Evolutionary conservation across 1,284 basidiomycete species (phyloP).

Genomic region (Apiotrichum montevideense): DNA sequence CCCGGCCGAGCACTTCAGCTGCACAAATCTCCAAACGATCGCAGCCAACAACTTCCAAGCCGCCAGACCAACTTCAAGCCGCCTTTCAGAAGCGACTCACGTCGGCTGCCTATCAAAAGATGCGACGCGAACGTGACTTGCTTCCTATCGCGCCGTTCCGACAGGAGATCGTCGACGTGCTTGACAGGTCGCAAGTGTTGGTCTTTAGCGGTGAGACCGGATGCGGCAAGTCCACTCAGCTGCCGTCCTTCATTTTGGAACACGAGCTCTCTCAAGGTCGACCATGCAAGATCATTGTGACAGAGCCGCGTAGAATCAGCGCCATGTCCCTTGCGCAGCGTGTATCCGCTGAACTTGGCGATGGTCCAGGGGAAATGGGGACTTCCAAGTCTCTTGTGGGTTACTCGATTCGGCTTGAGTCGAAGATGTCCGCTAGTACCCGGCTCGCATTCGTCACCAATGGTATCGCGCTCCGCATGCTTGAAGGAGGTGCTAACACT

Average conservation of each 20-base stretch:
- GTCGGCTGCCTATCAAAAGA: constrained; percentile 69
- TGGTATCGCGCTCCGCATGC: constrained; percentile 94
- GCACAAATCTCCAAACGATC: no score
- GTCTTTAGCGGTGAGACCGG: constrained; percentile 97
- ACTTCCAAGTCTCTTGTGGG: constrained; percentile 77
- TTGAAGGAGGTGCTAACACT: constrained; percentile 58
- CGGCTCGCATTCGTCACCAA: constrained; percentile 82
- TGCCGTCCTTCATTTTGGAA: constrained; percentile 92
- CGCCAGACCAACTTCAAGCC: constrained; percentile 49
- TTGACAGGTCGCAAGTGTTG: constrained; percentile 77
- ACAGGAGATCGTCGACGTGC: constrained; percentile 62
- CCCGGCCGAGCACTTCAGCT: no score
- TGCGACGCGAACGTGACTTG: constrained; percentile 57
- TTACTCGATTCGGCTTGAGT: constrained; percentile 92
- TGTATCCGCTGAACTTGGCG: constrained; percentile 89
- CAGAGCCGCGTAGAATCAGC: constrained; percentile 93
- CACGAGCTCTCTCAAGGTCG: constrained; percentile 74
- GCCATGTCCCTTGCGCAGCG: constrained; percentile 95
- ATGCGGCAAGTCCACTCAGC: constrained; percentile 96
- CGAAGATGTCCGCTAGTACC: constrained; percentile 73
- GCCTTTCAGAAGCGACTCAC: constrained; percentile 59
- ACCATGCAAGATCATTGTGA: constrained; percentile 89
- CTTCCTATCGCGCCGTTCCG: constrained; percentile 87
- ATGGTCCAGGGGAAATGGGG: constrained; percentile 73
- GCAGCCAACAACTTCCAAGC: not conserved